phyloP scores from a whole-genome alignment of 75 land plant species.

The Cunninghamia lanceolata region DNA sequence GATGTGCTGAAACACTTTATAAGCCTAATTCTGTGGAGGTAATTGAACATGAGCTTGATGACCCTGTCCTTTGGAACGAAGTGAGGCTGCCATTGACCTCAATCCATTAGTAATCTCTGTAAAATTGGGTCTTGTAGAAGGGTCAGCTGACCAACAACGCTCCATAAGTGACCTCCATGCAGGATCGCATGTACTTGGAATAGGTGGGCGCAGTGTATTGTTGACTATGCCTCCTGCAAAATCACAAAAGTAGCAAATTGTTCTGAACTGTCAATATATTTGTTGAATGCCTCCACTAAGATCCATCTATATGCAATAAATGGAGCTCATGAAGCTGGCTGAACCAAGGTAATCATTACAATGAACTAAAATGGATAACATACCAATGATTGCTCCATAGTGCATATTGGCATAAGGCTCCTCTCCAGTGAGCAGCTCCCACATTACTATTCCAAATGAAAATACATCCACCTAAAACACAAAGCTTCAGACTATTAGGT shows the following conservation, averaged over 20 bases:
- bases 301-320: constrained; percentile 4
- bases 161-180: constrained; percentile 70
- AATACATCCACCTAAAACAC: constrained; percentile 86
- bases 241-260: not conserved
- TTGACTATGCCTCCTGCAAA: constrained; percentile 68
- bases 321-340: not conserved
- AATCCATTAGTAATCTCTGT: constrained; percentile 53
- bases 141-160: constrained; percentile 66
- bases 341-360: not conserved
- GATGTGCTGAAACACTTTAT: not conserved
- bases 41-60: not conserved
- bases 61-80: constrained; percentile 23
- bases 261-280: not conserved
- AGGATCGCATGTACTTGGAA: constrained; percentile 60
- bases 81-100: constrained; percentile 37
- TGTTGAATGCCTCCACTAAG: not conserved
- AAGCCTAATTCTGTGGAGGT: constrained; percentile 1
- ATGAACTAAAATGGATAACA: not conserved
- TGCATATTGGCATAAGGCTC: constrained; percentile 97
- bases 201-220: constrained; percentile 64
- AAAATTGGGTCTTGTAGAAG: constrained; percentile 54
- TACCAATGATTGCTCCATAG: constrained; percentile 94
- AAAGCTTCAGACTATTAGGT: not conserved
- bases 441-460: constrained; percentile 95
- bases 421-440: constrained; percentile 98